phyloP scores from a whole-genome alignment of 805 yeast genomes.

The Pichia occidentalis region DNA sequence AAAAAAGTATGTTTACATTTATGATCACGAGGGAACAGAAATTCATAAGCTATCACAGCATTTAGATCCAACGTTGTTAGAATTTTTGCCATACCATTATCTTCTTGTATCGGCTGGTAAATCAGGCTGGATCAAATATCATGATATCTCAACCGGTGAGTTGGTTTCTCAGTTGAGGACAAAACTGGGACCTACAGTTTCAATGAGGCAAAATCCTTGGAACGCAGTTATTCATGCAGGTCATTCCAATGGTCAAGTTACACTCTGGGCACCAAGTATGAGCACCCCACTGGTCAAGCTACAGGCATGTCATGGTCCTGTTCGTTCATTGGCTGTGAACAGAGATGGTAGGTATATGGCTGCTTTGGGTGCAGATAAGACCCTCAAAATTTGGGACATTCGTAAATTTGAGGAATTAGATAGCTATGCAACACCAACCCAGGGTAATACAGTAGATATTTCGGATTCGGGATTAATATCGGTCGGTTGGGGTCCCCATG shows the following conservation, averaged over 20 bases:
- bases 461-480: constrained; percentile 85
- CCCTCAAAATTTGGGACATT: constrained; percentile 88
- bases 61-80: constrained; percentile 73
- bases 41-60: constrained; percentile 88
- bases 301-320: constrained; percentile 79
- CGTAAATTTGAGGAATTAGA: constrained; percentile 75
- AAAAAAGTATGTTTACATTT: constrained; percentile 86
- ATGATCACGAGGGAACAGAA: constrained; percentile 87
- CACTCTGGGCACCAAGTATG: constrained; percentile 91
- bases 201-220: constrained; percentile 90
- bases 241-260: constrained; percentile 85
- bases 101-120: constrained; percentile 83
- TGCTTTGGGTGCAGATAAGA: constrained; percentile 79
- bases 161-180: constrained; percentile 80
- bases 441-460: constrained; percentile 70
- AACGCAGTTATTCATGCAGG: constrained; percentile 94
- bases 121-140: constrained; percentile 83
- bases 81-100: constrained; percentile 90
- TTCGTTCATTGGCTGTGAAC: constrained; percentile 77
- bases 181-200: constrained; percentile 81
- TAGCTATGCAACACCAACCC: constrained; percentile 70
- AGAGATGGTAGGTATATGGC: constrained; percentile 94
- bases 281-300: constrained; percentile 78
- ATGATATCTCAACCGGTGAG: constrained; percentile 90
- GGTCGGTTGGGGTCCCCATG: constrained; percentile 95